Evolutionary conservation across 208 protist species (phyloP).

Genomic region (Trypanosoma scelopori): DNA sequence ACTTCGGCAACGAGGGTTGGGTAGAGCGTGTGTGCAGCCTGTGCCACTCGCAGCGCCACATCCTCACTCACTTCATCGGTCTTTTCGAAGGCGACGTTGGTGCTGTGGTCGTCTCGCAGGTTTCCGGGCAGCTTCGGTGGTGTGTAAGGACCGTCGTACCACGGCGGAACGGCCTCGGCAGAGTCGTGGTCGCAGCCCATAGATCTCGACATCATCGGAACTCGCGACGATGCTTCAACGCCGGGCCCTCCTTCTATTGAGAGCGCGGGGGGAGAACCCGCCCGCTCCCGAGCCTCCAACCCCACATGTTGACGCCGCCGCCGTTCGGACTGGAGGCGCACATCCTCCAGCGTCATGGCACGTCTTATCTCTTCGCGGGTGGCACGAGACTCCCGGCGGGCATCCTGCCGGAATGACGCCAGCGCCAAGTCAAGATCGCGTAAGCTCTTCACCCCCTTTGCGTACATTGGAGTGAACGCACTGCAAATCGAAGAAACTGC

Average conservation of each 20-base stretch:
- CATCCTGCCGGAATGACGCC: conserved; percentile 9
- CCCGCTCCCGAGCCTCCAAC: not conserved
- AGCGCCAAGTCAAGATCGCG: conserved; percentile 15
- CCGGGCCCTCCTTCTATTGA: not conserved
- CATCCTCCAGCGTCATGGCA: conserved; percentile 19
- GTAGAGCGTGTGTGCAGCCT: conserved; percentile 26
- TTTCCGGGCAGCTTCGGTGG: not conserved
- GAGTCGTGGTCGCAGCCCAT: not conserved
- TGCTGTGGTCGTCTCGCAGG: not conserved
- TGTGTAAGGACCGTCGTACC: conserved; percentile 17
- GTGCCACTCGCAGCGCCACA: conserved; percentile 22
- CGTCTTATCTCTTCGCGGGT: conserved; percentile 9
- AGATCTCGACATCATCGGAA: not conserved
- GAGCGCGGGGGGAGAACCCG: not conserved
- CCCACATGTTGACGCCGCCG: not conserved
- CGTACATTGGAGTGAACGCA: conserved; percentile 21
- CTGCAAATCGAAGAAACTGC: no score
- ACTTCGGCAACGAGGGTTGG: conserved; percentile 21
- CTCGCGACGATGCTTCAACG: not conserved
- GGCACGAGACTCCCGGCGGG: conserved; percentile 14
- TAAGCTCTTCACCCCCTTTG: conserved; percentile 14
- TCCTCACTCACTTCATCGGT: conserved; percentile 12
- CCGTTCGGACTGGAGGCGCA: conserved; percentile 11
- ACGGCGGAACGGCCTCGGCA: conserved; percentile 4
- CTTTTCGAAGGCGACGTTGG: not conserved